Conservation (phyloP, 345 rosid species). For the Corchorus capsularis region DNA sequence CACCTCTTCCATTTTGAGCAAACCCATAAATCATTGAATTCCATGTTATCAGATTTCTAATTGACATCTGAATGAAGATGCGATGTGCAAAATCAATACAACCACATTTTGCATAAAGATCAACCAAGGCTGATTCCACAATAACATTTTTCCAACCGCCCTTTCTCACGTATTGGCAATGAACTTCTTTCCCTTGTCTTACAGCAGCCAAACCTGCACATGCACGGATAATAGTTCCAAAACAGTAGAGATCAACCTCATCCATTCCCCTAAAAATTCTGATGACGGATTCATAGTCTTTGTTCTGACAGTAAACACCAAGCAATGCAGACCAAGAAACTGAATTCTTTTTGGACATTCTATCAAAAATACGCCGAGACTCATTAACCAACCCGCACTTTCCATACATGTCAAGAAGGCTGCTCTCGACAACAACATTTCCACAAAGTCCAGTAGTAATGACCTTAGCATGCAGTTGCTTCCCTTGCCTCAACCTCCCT, state of each 20-base stretch:
- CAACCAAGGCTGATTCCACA: constrained; percentile 85
- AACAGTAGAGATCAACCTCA: constrained; percentile 64
- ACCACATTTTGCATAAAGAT: constrained; percentile 89
- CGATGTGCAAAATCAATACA: constrained; percentile 59
- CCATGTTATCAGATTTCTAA: constrained; percentile 75
- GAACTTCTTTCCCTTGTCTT: constrained; percentile 84
- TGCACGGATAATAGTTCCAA: constrained; percentile 82
- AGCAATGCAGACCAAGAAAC: constrained; percentile 90
- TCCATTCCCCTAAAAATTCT: constrained; percentile 60
- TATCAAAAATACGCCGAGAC: constrained; percentile 65
- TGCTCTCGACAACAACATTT: constrained; percentile 73
- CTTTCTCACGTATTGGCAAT: constrained; percentile 80
- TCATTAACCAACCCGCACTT: constrained; percentile 63
- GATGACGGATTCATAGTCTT: constrained; percentile 58
- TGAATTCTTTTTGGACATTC: constrained; percentile 62
- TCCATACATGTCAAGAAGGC: constrained; percentile 93
- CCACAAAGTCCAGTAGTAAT: constrained; percentile 50
- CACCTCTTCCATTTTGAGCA: constrained; percentile 86
- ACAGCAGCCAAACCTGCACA: constrained; percentile 81
- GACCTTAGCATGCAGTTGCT: constrained; percentile 71
- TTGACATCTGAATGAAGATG: constrained; percentile 51
- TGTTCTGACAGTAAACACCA: constrained; percentile 79
- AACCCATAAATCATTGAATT: constrained; percentile 81
- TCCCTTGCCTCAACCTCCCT: constrained; percentile 70
- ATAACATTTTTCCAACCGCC: constrained; percentile 71